Evolutionary conservation across 1,139 yeast species (phyloP).

Genomic region (Candida sp.): DNA sequence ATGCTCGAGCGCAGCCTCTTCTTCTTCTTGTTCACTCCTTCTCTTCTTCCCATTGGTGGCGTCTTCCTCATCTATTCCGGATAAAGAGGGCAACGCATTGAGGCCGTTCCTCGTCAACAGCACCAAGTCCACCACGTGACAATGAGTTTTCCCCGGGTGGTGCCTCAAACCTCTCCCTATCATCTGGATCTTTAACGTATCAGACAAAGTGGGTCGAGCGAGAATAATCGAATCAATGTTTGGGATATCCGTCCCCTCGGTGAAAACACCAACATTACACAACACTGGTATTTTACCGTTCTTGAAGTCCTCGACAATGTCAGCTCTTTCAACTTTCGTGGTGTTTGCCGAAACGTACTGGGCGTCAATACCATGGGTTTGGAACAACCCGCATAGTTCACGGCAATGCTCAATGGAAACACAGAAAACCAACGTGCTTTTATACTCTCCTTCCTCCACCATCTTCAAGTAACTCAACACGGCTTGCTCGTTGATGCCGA

Average conservation of each 20-base stretch:
- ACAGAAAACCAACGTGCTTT: slow-evolving; percentile 79
- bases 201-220: slow-evolving; percentile 82
- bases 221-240: slow-evolving; percentile 81
- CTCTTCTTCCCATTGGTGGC: slow-evolving; percentile 10
- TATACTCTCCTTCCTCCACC: slow-evolving; percentile 37
- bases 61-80: slow-evolving; percentile 39
- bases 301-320: slow-evolving; percentile 61
- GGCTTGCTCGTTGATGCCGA: slow-evolving; percentile 25
- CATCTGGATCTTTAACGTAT: slow-evolving; percentile 81
- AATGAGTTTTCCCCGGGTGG: slow-evolving; percentile 61
- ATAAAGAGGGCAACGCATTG: slow-evolving; percentile 63
- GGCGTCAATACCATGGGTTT: slow-evolving; percentile 66
- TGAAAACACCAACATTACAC: slow-evolving; percentile 88
- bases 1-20: slow-evolving; percentile 16
- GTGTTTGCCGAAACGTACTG: slow-evolving; percentile 78
- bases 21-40: slow-evolving; percentile 15
- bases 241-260: slow-evolving; percentile 97
- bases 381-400: slow-evolving; percentile 57
- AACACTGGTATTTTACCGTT: slow-evolving; percentile 70
- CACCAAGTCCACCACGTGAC: slow-evolving; percentile 82
- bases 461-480: slow-evolving; percentile 59
- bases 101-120: slow-evolving; percentile 64
- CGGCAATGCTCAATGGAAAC: slow-evolving; percentile 73
- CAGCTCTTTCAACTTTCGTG: slow-evolving; percentile 51
- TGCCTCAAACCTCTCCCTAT: slow-evolving; percentile 86